Evolutionary conservation across 2,329 filamentous ascomycete genomes (phyloP).

Genomic region (Drechslera avenae): DNA sequence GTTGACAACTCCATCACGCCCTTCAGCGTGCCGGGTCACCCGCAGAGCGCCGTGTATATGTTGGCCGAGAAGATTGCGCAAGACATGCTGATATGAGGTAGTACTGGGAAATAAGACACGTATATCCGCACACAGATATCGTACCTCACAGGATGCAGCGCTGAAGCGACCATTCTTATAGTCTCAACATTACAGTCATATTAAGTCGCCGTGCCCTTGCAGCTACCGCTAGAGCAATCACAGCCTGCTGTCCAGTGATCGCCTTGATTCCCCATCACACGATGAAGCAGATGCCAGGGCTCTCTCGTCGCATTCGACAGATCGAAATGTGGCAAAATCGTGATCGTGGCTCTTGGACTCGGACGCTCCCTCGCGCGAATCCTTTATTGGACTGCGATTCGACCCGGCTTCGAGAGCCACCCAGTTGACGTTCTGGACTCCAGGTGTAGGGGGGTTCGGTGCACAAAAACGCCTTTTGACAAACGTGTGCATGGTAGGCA

Average conservation of each 20-base stretch:
- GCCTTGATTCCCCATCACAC: background rate
- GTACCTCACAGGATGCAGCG: too few species aligned
- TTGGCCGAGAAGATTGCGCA: conserved; percentile 28
- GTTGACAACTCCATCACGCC: conserved; percentile 43
- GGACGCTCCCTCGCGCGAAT: background rate
- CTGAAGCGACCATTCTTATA: too few species aligned
- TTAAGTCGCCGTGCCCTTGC: too few species aligned
- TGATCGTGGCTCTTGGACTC: background rate
- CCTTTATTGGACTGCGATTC: background rate
- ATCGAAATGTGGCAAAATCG: background rate
- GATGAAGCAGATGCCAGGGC: background rate
- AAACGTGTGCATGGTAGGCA: conserved; percentile 19
- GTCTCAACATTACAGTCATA: too few species aligned
- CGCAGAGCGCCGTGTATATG: conserved; percentile 32
- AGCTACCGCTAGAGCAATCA: too few species aligned
- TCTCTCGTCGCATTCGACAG: background rate
- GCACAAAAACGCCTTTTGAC: background rate
- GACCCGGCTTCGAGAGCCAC: background rate
- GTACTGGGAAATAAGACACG: background rate
- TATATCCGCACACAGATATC: too few species aligned
- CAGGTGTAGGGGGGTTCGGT: background rate
- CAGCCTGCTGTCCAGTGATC: background rate
- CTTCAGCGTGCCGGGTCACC: conserved; percentile 45
- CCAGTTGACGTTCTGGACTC: background rate
- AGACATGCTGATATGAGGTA: background rate